These are phyloP conservation scores for Didymella keratinophila DNA, from an alignment of 2,329 filamentous ascomycete species.

Conservation along the genomic window DNA sequence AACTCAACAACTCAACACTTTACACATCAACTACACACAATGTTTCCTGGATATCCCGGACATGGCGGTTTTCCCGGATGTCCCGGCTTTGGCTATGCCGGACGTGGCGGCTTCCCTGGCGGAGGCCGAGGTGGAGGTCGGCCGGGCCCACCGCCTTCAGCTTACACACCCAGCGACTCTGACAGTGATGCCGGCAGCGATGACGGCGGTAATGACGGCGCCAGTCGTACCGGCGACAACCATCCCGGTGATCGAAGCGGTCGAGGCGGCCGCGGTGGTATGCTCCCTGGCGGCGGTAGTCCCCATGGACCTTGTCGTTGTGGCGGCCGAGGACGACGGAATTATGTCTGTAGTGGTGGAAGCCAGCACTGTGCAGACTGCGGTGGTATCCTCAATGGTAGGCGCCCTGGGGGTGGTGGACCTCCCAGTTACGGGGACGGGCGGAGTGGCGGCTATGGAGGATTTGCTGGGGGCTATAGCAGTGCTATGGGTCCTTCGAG, in stretches of 20 bases:
- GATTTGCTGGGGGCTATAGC: background rate
- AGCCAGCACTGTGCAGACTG: too few relatives aligned
- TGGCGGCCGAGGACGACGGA: too few relatives aligned
- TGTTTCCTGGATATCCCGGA: background rate
- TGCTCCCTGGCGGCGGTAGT: too few relatives aligned
- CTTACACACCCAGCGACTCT: background rate
- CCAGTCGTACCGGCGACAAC: too few relatives aligned
- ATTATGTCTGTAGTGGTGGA: background rate
- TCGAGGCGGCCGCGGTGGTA: background rate
- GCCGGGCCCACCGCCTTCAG: too few relatives aligned
- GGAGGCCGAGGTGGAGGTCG: background rate
- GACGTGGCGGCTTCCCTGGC: background rate
- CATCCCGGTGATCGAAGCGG: background rate
- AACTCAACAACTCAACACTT: too few relatives aligned
- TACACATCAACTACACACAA: too few relatives aligned
- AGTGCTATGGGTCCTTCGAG: background rate
- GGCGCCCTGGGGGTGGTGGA: background rate
- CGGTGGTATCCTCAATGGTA: too few relatives aligned
- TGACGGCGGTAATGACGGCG: too few relatives aligned
- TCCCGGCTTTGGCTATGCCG: background rate
- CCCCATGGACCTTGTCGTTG: too few relatives aligned
- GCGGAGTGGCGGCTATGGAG: background rate
- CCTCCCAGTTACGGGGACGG: background rate
- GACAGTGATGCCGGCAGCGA: too few relatives aligned
- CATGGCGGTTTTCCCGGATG: background rate